A percentile compares a stretch with the other conserved stretches of the same genome.
phyloP scores from a whole-genome alignment of 2,329 filamentous ascomycete genomes.

The Microsporum canis region DNA sequence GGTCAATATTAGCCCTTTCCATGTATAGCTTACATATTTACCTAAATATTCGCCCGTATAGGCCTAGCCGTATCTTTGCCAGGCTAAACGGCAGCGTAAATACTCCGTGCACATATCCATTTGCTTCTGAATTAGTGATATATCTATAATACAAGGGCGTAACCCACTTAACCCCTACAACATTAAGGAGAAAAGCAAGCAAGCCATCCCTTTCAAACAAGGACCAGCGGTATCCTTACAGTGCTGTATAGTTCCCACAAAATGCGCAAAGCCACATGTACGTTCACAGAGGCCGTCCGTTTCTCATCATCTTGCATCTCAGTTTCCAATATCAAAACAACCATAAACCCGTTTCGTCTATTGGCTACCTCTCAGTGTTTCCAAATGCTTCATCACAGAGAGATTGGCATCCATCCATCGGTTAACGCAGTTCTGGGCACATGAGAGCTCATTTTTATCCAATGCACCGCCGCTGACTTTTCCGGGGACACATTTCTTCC shows the following conservation, averaged over 20 bases:
- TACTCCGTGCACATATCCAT: background rate
- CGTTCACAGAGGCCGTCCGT: background rate
- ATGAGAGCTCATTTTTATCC: constrained; percentile 67
- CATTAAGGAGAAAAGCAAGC: background rate
- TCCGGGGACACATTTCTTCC: constrained; percentile 80
- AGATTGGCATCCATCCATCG: constrained; percentile 84
- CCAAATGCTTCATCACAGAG: constrained; percentile 73
- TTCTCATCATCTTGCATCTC: background rate
- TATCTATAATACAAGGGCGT: background rate
- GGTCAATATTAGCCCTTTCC: background rate
- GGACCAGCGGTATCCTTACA: background rate
- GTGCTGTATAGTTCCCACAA: background rate
- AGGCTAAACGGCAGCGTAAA: background rate
- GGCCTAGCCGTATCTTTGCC: too few relatives aligned
- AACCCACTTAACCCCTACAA: background rate
- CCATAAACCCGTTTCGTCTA: too few relatives aligned
- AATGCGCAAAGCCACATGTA: background rate
- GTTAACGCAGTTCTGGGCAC: constrained; percentile 86
- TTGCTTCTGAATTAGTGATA: background rate
- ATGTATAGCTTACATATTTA: background rate
- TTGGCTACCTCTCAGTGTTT: constrained; percentile 43
- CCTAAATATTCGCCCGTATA: background rate
- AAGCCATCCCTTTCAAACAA: background rate
- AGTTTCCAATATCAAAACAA: background rate
- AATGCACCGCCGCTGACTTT: constrained; percentile 60